Conservation (phyloP, 1,284 basidiomycete species). For the Macrocystidia cucumis region DNA sequence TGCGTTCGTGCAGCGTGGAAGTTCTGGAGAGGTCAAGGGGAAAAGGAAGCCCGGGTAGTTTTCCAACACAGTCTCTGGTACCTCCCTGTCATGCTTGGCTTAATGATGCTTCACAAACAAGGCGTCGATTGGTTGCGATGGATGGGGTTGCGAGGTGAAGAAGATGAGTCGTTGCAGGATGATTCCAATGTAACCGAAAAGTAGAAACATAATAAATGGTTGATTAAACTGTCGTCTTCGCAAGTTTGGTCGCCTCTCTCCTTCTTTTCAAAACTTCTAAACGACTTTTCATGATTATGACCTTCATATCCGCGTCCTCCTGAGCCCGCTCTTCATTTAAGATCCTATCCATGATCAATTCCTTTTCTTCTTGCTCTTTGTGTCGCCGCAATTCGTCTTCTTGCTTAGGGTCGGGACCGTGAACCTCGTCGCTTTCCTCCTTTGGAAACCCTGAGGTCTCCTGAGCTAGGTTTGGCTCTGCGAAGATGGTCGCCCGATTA, state of each 20-base stretch:
- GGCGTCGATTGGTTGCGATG: constrained; percentile 68
- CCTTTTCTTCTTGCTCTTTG: constrained; percentile 64
- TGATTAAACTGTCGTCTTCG: constrained; percentile 10
- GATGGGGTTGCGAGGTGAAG: constrained; percentile 26
- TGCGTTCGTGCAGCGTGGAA: constrained; percentile 64
- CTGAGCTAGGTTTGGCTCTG: constrained; percentile 52
- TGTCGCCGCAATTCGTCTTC: constrained; percentile 37
- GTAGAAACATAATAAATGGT: no score
- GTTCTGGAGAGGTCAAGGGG: constrained; percentile 73
- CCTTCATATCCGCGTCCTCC: constrained; percentile 77
- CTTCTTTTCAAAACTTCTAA: constrained; percentile 54
- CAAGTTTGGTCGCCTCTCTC: constrained; percentile 34
- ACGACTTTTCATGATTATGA: constrained; percentile 52
- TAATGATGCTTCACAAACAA: constrained; percentile 94
- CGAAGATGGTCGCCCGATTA: constrained; percentile 61
- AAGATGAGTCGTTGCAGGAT: no score
- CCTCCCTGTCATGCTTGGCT: constrained; percentile 80
- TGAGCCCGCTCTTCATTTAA: constrained; percentile 72
- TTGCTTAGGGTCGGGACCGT: constrained; percentile 25
- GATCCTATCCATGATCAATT: constrained; percentile 66
- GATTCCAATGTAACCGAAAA: no score
- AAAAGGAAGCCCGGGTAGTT: constrained; percentile 73
- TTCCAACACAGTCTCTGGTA: constrained; percentile 91
- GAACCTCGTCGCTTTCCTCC: constrained; percentile 15
- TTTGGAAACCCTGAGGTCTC: constrained; percentile 48